phyloP scores from a whole-genome alignment of 2,329 filamentous ascomycete genomes.

The Monilinia aucupariae region DNA sequence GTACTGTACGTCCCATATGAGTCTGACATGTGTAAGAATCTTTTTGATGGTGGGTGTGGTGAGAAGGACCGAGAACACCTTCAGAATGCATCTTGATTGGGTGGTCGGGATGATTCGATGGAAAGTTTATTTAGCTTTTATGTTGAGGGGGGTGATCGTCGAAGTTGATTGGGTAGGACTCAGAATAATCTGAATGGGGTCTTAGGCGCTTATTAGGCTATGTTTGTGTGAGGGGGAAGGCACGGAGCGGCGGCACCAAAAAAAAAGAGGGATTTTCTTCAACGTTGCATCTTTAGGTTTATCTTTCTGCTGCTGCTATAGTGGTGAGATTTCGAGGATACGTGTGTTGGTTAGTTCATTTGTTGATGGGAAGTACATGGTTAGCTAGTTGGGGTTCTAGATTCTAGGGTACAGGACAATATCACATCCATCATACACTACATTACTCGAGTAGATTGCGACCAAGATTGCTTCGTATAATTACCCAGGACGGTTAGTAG shows the following conservation, averaged over 20 bases:
- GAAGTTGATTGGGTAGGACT: neutral
- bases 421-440: neutral
- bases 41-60: neutral
- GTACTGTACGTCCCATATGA: too few relatives aligned
- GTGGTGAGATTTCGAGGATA: neutral
- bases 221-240: neutral
- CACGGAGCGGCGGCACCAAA: neutral
- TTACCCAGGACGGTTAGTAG: neutral
- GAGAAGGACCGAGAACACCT: conserved; percentile 8
- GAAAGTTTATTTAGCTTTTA: neutral
- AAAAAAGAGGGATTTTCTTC: neutral
- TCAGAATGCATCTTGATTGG: neutral
- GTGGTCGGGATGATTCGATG: neutral
- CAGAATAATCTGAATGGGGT: neutral
- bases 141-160: neutral
- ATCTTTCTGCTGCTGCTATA: neutral
- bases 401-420: neutral
- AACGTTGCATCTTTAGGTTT: neutral
- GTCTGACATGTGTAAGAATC: neutral
- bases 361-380: neutral
- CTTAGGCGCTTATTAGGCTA: neutral
- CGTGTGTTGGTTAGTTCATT: neutral
- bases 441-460: neutral
- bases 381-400: neutral
- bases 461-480: neutral